A percentile compares a stretch with the other conserved stretches of the same genome.
These are phyloP conservation scores for Periconia sp. DNA, from an alignment of 2,329 filamentous ascomycete species.

Conservation along the genomic window DNA sequence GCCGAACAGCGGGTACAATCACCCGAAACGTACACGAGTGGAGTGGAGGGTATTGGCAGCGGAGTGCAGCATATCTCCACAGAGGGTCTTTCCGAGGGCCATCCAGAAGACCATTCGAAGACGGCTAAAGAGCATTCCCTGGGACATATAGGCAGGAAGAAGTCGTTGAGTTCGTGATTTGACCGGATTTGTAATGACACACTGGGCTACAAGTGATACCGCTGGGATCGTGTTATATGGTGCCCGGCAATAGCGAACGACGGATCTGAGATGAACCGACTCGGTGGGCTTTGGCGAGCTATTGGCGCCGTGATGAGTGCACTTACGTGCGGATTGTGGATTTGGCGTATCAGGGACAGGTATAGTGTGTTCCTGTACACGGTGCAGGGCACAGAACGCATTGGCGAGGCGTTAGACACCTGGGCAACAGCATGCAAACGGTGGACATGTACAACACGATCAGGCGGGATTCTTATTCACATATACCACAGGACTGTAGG, in stretches of 20 bases:
- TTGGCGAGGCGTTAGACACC: constrained; percentile 28
- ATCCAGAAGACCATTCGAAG: constrained; percentile 48
- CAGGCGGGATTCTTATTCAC: neutral
- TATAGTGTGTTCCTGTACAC: constrained; percentile 25
- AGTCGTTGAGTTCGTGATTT: constrained; percentile 20
- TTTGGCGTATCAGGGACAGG: constrained; percentile 32
- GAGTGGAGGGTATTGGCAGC: constrained; percentile 27
- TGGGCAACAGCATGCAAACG: constrained; percentile 10
- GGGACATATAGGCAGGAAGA: constrained; percentile 33
- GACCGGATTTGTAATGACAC: neutral
- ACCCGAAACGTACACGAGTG: constrained; percentile 27
- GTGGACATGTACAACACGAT: constrained; percentile 9
- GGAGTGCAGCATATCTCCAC: constrained; percentile 45
- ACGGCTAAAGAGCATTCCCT: constrained; percentile 40
- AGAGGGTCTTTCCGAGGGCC: constrained; percentile 50
- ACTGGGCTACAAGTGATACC: neutral
- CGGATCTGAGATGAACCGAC: neutral
- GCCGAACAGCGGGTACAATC: constrained; percentile 12
- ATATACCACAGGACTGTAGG: constrained; percentile 8
- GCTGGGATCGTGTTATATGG: neutral
- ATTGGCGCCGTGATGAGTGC: neutral
- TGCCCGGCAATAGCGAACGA: neutral
- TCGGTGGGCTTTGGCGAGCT: constrained; percentile 1
- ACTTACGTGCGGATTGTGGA: constrained; percentile 1
- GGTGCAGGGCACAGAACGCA: constrained; percentile 34